Percentiles rank a stretch among this genome's conserved stretches.
phyloP scores from a whole-genome alignment of 305 asterid genomes.

The Solanum hybrid region DNA sequence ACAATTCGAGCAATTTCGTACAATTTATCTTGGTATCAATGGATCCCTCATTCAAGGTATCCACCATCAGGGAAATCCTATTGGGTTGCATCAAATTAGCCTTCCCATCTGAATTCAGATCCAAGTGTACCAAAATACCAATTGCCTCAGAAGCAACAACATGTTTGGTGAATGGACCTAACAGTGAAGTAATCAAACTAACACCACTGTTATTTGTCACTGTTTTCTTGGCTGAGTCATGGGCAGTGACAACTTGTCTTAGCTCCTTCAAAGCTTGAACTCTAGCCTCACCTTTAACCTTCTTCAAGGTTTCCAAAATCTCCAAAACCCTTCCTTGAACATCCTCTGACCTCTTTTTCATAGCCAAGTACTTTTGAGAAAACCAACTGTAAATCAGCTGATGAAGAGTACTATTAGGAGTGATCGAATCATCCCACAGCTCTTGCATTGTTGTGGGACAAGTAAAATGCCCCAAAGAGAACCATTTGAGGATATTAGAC shows the following conservation, averaged over 20 bases:
- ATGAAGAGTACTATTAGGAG: conserved; percentile 33
- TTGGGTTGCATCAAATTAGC: conserved; percentile 30
- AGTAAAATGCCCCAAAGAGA: conserved; percentile 34
- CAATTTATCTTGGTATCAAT: conserved; percentile 37
- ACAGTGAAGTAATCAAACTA: conserved; percentile 25
- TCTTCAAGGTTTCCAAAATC: conserved; percentile 32
- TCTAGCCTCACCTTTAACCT: conserved; percentile 37
- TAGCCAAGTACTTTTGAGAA: conserved; percentile 33
- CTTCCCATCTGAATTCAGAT: conserved; percentile 25
- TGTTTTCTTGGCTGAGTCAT: conserved; percentile 33
- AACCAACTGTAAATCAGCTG: conserved; percentile 39
- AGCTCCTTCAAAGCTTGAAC: conserved; percentile 33
- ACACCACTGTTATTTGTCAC: conserved; percentile 27
- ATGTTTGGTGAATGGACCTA: conserved; percentile 34
- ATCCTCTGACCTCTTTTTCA: conserved; percentile 40
- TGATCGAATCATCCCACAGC: conserved; percentile 39
- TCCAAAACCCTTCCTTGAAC: conserved; percentile 40
- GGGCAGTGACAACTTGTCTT: conserved; percentile 25
- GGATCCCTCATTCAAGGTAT: conserved; percentile 37
- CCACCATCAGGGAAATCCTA: conserved; percentile 31
- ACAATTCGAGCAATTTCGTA: conserved; percentile 22
- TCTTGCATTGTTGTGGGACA: conserved; percentile 53
- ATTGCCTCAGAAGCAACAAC: conserved; percentile 38
- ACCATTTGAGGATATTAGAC: conserved; percentile 44
- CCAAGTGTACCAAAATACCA: conserved; percentile 36